Conservation (phyloP, 768 basidiomycete genomes). For the Glaciozyma antarctica region DNA sequence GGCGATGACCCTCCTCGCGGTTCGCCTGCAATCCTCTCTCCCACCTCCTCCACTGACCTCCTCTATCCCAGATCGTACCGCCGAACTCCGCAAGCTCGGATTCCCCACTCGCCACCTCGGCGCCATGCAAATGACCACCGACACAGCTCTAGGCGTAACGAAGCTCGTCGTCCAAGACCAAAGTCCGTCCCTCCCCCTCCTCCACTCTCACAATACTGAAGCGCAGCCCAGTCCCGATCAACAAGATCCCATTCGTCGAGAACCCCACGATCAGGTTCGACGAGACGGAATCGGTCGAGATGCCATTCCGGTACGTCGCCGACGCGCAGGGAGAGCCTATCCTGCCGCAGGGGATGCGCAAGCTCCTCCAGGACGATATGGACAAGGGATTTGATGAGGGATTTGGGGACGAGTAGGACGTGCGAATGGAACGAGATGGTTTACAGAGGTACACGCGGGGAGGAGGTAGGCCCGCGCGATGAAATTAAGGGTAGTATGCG, state of each 20-base stretch:
- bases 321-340: constrained; percentile 52
- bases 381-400: constrained; percentile 1
- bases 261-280: constrained; percentile 84
- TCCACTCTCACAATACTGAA: neutral
- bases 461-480: too few relatives aligned
- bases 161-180: constrained; percentile 69
- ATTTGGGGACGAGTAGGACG: neutral
- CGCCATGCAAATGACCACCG: constrained; percentile 92
- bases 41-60: neutral
- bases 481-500: too few relatives aligned
- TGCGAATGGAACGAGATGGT: too few relatives aligned
- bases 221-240: constrained; percentile 48
- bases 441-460: too few relatives aligned
- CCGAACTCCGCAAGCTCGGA: constrained; percentile 72
- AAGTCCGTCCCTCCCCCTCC: constrained; percentile 40
- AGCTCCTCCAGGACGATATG: constrained; percentile 47
- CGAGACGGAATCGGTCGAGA: constrained; percentile 81
- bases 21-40: neutral
- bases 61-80: constrained; percentile 57
- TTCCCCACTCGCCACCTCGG: constrained; percentile 82
- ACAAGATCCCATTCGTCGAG: constrained; percentile 61
- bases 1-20: constrained; percentile 86
- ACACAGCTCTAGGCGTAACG: constrained; percentile 87
- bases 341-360: constrained; percentile 81
- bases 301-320: constrained; percentile 80